phyloP scores from a whole-genome alignment of 2,329 filamentous ascomycete species.

The Fusarium aywerte region DNA sequence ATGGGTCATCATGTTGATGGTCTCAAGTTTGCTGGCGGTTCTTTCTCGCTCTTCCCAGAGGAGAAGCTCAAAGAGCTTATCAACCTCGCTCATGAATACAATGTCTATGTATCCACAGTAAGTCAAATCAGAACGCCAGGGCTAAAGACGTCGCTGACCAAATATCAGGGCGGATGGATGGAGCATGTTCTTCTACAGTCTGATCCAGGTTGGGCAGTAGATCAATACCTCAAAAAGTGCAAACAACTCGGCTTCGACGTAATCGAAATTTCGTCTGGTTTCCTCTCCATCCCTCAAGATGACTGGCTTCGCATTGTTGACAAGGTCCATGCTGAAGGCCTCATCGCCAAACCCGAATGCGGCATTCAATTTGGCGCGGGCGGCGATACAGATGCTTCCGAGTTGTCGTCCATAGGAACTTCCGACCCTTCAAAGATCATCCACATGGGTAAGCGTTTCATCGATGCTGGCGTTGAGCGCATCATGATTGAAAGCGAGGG shows the following conservation, averaged over 20 bases:
- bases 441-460: conserved; percentile 60
- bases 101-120: conserved; percentile 31
- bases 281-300: conserved; percentile 63
- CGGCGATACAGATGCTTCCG: conserved; percentile 60
- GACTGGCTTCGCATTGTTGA: conserved; percentile 65
- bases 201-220: conserved; percentile 57
- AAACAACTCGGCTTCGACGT: conserved; percentile 65
- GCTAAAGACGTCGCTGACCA: not conserved
- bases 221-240: conserved; percentile 63
- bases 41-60: conserved; percentile 9
- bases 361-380: conserved; percentile 68
- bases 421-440: conserved; percentile 38
- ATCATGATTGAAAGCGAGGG: conserved; percentile 70
- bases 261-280: conserved; percentile 63
- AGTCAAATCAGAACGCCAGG: accelerated
- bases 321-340: conserved; percentile 56
- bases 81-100: conserved; percentile 8
- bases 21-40: conserved; percentile 63
- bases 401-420: conserved; percentile 48
- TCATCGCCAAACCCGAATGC: conserved; percentile 65
- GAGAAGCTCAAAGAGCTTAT: conserved; percentile 13
- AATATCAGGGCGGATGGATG: conserved; percentile 12
- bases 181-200: conserved; percentile 37
- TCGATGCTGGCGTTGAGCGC: conserved; percentile 63
- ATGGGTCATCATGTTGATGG: conserved; percentile 66